Evolutionary conservation across 2,329 filamentous ascomycete species (phyloP), one percentile per base, ranked within the genome.

Genomic region (Sclerotinia subarctica): DNA sequence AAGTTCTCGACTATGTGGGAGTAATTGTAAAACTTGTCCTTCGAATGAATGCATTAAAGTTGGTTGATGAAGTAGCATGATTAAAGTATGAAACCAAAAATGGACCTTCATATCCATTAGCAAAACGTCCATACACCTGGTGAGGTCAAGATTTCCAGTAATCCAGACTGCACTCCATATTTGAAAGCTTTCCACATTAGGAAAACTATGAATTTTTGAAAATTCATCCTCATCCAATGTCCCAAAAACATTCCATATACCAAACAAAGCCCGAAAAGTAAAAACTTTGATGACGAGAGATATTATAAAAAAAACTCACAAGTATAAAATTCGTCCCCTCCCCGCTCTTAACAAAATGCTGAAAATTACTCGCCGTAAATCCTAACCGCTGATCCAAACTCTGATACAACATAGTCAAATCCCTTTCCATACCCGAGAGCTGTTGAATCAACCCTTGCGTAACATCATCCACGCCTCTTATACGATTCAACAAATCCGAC

Each of bases 281-380:
- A 17, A 42, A 42, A 42, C 13, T 42, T 17, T 5, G 38, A 17
- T 42, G 3, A 5, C 15, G 3, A 42, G 38, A 42, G 5, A 42
- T 5, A 17, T 5, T 6, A 47, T 24, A 24, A 32, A 2, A 2
- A 35, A 32, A 91, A 77, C 96, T 92, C 32, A 96, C 81, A 13
- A 96, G 81, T 60, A 96, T 91, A 71, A 96, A 96, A 53, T 92
- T 95, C 0, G 92, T 94, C 19, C 92, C 92, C 76, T 96, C 91
- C 13, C 91, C 90, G 57, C 87, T 84, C 74, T 90, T 90, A 54
- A 94, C 88, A 76, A 96, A 95, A 47, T 91, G 87, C 78, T 93
- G 91, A 77, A 96, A 96, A 78, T 96, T 96, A 74, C 88, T 82
- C 11, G 91, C 91, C 76, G 94, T 93, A 79, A 96, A 96, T 76